phyloP scores from a whole-genome alignment of 495 filamentous ascomycete genomes.

The Clavariopsis aquatica region DNA sequence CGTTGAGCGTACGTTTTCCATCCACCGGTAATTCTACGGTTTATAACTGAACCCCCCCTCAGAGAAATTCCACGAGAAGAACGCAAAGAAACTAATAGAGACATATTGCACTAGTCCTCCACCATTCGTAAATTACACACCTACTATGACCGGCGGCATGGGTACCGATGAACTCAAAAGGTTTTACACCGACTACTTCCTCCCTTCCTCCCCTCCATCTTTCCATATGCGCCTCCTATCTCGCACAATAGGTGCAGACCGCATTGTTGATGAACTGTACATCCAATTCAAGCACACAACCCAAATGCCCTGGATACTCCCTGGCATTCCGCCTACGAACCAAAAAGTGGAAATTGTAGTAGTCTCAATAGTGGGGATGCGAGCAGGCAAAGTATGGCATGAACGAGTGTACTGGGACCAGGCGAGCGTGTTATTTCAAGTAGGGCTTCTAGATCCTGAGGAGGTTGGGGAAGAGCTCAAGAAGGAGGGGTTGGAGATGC shows the following conservation, averaged over 20 bases:
- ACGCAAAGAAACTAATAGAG: conserved; percentile 51
- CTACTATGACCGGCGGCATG: conserved; percentile 71
- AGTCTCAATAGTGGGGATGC: conserved; percentile 72
- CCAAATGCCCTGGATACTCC: conserved; percentile 77
- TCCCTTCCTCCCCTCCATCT: conserved; percentile 67
- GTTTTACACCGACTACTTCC: conserved; percentile 77
- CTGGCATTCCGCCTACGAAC: conserved; percentile 71
- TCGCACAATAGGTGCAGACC: conserved; percentile 63
- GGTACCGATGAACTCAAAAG: conserved; percentile 63
- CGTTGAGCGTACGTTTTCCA: conserved; percentile 51
- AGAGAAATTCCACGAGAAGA: conserved; percentile 41
- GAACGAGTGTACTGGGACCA: conserved; percentile 90
- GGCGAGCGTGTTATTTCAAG: conserved; percentile 73
- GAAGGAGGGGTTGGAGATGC: conserved; percentile 55
- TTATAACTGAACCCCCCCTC: conserved; percentile 21
- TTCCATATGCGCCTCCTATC: conserved; percentile 70
- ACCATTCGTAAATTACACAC: conserved; percentile 60
- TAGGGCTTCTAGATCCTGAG: conserved; percentile 71
- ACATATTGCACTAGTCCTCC: conserved; percentile 56
- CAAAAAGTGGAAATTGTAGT: conserved; percentile 68
- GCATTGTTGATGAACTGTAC: conserved; percentile 63
- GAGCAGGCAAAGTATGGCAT: conserved; percentile 72
- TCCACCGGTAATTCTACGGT: not conserved
- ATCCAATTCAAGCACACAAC: conserved; percentile 69
- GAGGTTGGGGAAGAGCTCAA: conserved; percentile 50